phyloP scores from a whole-genome alignment of 345 rosid genomes.

The Dovyalis caffra region DNA sequence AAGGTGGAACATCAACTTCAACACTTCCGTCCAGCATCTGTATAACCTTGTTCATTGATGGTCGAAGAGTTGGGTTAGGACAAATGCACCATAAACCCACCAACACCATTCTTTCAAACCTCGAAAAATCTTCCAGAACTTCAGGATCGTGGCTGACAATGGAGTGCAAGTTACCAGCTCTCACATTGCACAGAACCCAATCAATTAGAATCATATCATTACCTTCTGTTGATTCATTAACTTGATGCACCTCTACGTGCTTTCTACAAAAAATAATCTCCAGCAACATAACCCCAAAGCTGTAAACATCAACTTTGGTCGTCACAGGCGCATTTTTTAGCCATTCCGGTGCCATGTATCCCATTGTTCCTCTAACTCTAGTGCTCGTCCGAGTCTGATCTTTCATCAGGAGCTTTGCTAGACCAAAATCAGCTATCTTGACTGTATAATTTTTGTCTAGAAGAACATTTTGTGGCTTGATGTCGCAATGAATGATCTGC shows the following conservation, averaged over 20 bases:
- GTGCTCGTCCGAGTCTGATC: constrained; percentile 41
- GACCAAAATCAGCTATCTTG: constrained; percentile 44
- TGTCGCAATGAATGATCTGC: constrained; percentile 47
- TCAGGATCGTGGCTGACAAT: constrained; percentile 25
- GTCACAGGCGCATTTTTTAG: constrained; percentile 40
- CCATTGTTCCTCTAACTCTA: constrained; percentile 40
- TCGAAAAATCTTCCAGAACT: constrained; percentile 13
- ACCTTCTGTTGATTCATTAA: constrained; percentile 3
- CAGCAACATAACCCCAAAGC: constrained; percentile 37
- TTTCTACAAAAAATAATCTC: constrained; percentile 33
- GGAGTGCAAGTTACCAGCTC: constrained; percentile 10
- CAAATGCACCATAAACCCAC: constrained; percentile 31
- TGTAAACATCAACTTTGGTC: constrained; percentile 31
- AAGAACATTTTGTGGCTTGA: constrained; percentile 51
- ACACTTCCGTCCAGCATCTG: constrained; percentile 41
- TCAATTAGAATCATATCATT: constrained; percentile 30
- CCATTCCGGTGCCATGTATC: constrained; percentile 51
- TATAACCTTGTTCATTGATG: constrained; percentile 21
- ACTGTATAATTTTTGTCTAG: constrained; percentile 29
- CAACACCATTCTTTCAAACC: constrained; percentile 30
- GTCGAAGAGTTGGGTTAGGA: constrained; percentile 22
- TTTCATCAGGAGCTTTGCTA: constrained; percentile 41
- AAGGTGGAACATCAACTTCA: constrained; percentile 32
- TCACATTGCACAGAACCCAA: constrained; percentile 28
- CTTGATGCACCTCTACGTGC: constrained; percentile 24